Base-by-base conservation (phyloP, 2,329 filamentous ascomycete genomes). In the Penicillium sp. region DNA sequence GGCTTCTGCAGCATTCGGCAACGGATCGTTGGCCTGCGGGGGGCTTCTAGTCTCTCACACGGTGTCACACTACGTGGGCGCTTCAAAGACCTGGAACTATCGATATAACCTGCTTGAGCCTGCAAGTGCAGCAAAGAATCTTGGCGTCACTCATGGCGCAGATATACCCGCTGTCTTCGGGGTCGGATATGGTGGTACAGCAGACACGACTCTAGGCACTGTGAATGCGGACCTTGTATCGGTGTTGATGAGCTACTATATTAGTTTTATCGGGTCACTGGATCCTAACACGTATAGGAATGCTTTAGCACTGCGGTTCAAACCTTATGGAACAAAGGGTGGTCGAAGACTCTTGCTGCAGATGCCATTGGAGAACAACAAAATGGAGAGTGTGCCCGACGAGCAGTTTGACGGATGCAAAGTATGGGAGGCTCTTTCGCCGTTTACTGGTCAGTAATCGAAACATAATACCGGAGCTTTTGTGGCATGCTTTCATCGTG, bases 1-100 rank as follows among this genome's bases (percentile, higher is more conserved):
- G 31, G 31, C 31, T 35, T 56, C 69, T 2, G 67, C 64, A 5
- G 68, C 69, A 29, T 73, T 72, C 44, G 83, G 84, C 7, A 81
- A 85, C 58, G 72, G 82, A 11, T 84, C 82, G 1, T 84, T 84
- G 64, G 78, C 72, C 31, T 84, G 82, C 59, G 77, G 75, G 2
- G 76, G 81, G 52, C 74, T 75, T 46, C 77, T 83, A 50, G 74
- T 79, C 0, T 66, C 73, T 6, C 67, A 70, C 0, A 66, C 70
- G 55, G 71, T 76, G 1, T 57, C 54, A 2, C 50, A 65, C 9
- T 70, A 70, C 19, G 69, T 71, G 7, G 19, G 62, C 8, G 7
- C 31, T 9, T 35, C 31, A 7, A 66, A 70, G 1, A 73, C 76
- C n/a, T 84, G 80, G 78, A 78, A 79, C 51, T 84, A 84, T 64